Base-by-base conservation (phyloP, 2,329 filamentous ascomycete species). In the Penicillium sp. region DNA sequence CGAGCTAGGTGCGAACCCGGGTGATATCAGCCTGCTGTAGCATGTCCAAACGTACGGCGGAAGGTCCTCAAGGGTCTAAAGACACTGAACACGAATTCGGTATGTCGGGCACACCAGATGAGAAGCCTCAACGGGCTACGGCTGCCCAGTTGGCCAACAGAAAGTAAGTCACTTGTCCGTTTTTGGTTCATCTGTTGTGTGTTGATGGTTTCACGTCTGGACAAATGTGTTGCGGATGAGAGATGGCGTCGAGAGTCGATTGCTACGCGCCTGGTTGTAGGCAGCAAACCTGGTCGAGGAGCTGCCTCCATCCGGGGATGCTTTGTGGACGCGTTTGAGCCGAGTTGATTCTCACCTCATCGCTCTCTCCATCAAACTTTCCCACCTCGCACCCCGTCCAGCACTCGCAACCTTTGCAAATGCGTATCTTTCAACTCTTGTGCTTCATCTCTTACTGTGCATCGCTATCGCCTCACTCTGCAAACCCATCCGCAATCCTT, bases 101-200 rank as follows among this genome's bases (percentile, higher is more conserved):
- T 13, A 78, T 78, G 76, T 75, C 76, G 54, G 76, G 76, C 35
- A 78, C 77, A 58, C 75, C 76, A 30, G 78, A 77, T 51, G 82
- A 84, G 2, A 76, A 78, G 67, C 79, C 81, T 28, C 78, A 81
- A 68, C 79, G 79, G 73, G 84, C 84, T 37, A 85, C 83, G 30
- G 83, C 84, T 42, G 83, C 84, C 42, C 84, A 86, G 74, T 55
- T 85, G 74, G 84, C 84, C 35, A 76, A 73, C 62, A 80, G 84
- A 76, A 85, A 82, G 84, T 86, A 78, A 80, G 84, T 85, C 51
- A 64, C 30, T n/a, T 19, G 13, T 19, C 56, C 38, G 45, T 24
- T 59, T 54, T 54, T 45, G 24, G 30, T 13, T 19, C 42, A 33
- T 61, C 37, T 3, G n/a, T 24, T 37, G 15, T 28, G 28, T 42